These are phyloP conservation scores for Dactylis glomerata DNA, from an alignment of 176 grass and related monocot genomes.

Conservation along the genomic window DNA sequence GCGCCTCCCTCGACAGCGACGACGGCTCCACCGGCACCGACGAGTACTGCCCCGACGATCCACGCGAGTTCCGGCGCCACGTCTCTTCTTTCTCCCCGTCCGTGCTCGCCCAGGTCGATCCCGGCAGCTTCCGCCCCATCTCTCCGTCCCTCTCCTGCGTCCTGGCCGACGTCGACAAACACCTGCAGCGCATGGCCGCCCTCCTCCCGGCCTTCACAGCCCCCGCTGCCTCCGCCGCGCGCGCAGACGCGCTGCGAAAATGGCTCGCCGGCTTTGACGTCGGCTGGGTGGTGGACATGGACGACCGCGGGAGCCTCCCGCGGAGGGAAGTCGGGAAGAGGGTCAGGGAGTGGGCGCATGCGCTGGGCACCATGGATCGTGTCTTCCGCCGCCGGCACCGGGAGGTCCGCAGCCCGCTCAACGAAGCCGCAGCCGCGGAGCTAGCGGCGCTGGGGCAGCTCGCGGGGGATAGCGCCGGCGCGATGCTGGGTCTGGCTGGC, in stretches of 20 bases:
- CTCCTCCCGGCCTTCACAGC: slow-evolving; percentile 45
- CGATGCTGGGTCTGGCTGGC: slow-evolving; percentile 24
- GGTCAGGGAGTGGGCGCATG: slow-evolving; percentile 26
- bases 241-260: neutral
- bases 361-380: slow-evolving; percentile 25
- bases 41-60: slow-evolving; percentile 1
- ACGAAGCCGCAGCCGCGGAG: neutral
- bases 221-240: neutral
- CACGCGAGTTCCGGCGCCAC: neutral
- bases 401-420: neutral
- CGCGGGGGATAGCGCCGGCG: neutral
- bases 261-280: slow-evolving; percentile 37
- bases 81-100: neutral
- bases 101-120: neutral
- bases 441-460: slow-evolving; percentile 27
- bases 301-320: neutral
- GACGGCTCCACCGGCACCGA: slow-evolving; percentile 33
- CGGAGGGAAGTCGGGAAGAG: slow-evolving; percentile 27
- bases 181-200: slow-evolving; percentile 24
- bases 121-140: neutral
- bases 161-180: slow-evolving; percentile 27
- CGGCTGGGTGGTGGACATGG: slow-evolving; percentile 25
- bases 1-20: slow-evolving; percentile 28
- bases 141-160: neutral
- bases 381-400: slow-evolving; percentile 30